Percentiles rank a stretch among this genome's conserved stretches.
These are phyloP conservation scores for Blastobotrys raffinosifermentans DNA, from an alignment of 1,139 yeast genomes.

Conservation along the genomic window DNA sequence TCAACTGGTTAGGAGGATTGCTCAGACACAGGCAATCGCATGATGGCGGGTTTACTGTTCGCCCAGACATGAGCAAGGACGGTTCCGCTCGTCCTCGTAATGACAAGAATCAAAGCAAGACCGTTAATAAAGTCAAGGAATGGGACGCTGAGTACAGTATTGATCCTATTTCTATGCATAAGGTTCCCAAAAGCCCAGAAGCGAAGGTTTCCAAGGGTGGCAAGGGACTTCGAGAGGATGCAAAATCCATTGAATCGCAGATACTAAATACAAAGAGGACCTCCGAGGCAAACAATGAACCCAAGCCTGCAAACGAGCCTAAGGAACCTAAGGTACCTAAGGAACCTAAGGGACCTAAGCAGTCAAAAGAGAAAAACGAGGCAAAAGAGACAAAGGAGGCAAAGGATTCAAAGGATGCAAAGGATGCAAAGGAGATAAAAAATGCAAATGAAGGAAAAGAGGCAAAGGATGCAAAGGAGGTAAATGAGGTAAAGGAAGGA, in stretches of 20 bases:
- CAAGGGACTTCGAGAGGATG: background rate
- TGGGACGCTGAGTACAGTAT: constrained; percentile 6
- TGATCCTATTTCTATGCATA: constrained; percentile 10
- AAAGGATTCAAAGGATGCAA: background rate
- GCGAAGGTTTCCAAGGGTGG: background rate
- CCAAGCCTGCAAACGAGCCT: background rate
- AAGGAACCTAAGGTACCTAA: background rate
- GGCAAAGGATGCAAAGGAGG: background rate
- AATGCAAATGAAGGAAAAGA: background rate
- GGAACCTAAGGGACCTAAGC: too few species aligned
- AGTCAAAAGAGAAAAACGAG: background rate
- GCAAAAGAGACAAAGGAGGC: background rate
- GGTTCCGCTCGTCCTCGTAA: background rate
- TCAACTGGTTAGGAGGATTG: too few species aligned
- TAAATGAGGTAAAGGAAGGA: background rate
- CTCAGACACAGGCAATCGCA: too few species aligned
- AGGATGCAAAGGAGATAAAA: too few species aligned
- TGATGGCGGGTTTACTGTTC: too few species aligned
- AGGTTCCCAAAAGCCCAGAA: background rate
- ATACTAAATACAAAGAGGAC: background rate
- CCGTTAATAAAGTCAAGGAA: background rate
- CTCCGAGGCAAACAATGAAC: too few species aligned
- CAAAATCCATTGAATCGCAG: background rate
- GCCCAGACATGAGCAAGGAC: background rate
- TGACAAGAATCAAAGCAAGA: background rate